Percentiles rank a stretch among this genome's conserved stretches.
phyloP scores from a whole-genome alignment of 768 basidiomycete genomes.

The Mycena polygramma region DNA sequence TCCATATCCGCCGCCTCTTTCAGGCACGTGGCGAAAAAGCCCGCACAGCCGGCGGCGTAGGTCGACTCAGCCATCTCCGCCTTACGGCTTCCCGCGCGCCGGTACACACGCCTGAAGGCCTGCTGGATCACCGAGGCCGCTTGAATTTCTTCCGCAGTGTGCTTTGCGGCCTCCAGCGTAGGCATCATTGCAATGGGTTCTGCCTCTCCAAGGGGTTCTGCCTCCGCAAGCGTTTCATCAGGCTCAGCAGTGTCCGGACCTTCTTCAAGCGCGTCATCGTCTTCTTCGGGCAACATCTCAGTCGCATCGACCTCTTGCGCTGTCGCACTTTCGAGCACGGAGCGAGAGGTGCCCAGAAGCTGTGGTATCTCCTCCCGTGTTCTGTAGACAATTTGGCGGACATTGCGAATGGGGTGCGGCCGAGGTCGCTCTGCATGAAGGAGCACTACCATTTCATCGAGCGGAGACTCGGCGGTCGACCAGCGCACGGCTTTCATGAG shows the following conservation, averaged over 20 bases:
- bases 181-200: constrained; percentile 31
- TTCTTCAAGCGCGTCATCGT: constrained; percentile 33
- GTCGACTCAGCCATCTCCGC: constrained; percentile 29
- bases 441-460: constrained; percentile 46
- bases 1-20: constrained; percentile 41
- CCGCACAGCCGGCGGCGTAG: constrained; percentile 38
- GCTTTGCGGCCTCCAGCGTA: constrained; percentile 36
- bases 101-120: constrained; percentile 28
- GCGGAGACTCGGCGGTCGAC: constrained; percentile 33
- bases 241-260: constrained; percentile 21
- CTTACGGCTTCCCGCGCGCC: constrained; percentile 27
- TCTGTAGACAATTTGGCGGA: constrained; percentile 49
- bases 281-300: constrained; percentile 21
- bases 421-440: constrained; percentile 27
- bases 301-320: constrained; percentile 2
- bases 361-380: constrained; percentile 46
- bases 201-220: constrained; percentile 3
- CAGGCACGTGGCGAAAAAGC: constrained; percentile 46
- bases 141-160: constrained; percentile 43
- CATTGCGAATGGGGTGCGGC: constrained; percentile 19
- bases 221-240: constrained; percentile 20
- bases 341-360: constrained; percentile 40
- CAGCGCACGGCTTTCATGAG: constrained; percentile 44
- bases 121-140: constrained; percentile 44
- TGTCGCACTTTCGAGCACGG: constrained; percentile 4